Base-by-base conservation (phyloP, 176 grass and related monocot genomes). In the Chloris gayana region DNA sequence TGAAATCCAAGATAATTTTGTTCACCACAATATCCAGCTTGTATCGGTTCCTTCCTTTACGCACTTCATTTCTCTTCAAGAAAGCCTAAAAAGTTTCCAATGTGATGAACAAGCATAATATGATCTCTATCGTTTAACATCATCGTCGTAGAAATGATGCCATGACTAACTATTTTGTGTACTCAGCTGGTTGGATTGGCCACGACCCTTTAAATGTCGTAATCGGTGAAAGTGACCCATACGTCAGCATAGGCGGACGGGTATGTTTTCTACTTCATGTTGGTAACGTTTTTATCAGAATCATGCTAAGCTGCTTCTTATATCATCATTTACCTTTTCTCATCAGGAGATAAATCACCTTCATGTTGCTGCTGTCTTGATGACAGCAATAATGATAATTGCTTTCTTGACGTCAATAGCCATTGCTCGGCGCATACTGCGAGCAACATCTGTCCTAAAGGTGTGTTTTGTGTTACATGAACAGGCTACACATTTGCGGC, bases 181-280 rank as follows among this genome's bases (percentile, higher is more conserved):
- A 71, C 89, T 89, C 82, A 98, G 95, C 95, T 89, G 95, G 95
- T 21, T 98, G 95, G 95, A 93, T 98, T 79, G 95, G 92, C 24
- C 86, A 87, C 72, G 95, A 98, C 88, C 83, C 92, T 73, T 79
- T 94, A 63, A 90, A 88, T 22, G 95, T 98, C 85, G 92, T 98
- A 22, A 98, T 98, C 27, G 95, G 95, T 80, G 78, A 65, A 82
- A 91, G 74, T 67, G 95, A 94, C 77, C 92, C 95, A 41, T 98
- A 98, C 71, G 90, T 93, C 46, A 89, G 73, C 83, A 93, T 98
- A 81, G 79, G 83, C 42, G 95, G 95, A 68, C 79, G 92, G 78
- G 95, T 98, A 87, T 79, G 81, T 38, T 69, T 39, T 80, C 65
- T 77, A 33, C 67, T 35, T 88, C 73, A 17, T 72, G 15, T 50